Conservation (phyloP, 176 grass and related monocot species). For the Hordeum vulgare region MorexV3_pseudomolecules_assembly NC_058522.1:555440629-555441128, state of each 20-base stretch:
- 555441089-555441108: slow-evolving; percentile 58
- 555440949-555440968: slow-evolving; percentile 9
- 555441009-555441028: slow-evolving; percentile 45
- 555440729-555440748: background rate
- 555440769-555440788: background rate
- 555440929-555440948: background rate
- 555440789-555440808: background rate
- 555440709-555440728: background rate
- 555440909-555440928: background rate
- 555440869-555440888: background rate
- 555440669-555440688: background rate
- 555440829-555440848: background rate
- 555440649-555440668: background rate
- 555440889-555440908: background rate
- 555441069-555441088: slow-evolving; percentile 51
- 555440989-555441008: slow-evolving; percentile 51
- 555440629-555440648: background rate
- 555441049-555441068: slow-evolving; percentile 46
- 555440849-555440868: background rate
- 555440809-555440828: background rate
- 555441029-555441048: slow-evolving; percentile 46
- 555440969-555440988: slow-evolving; percentile 57
- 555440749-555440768: background rate
- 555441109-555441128: slow-evolving; percentile 16
- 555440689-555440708: background rate